Percentiles rank a stretch among this genome's conserved stretches.
Conservation (phyloP, 306 rosid genomes). For the Amphicarpaea edgeworthii region DNA sequence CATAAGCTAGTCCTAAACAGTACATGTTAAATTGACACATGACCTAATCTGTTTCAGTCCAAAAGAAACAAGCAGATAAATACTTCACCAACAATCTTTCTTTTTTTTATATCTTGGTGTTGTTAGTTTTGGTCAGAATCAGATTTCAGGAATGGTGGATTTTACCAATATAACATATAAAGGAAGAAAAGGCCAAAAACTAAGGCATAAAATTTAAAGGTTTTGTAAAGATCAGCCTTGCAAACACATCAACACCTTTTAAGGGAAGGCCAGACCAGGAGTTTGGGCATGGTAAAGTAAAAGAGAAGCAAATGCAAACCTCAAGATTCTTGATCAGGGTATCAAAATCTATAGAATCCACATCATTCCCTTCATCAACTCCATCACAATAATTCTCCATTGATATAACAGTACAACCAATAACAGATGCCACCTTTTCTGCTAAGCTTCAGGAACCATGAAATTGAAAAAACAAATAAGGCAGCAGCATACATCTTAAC, state of each 20-base stretch:
- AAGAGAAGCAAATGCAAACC: constrained; percentile 67
- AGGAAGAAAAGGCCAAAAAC: constrained; percentile 4
- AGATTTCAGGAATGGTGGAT: constrained; percentile 24
- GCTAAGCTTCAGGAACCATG: constrained; percentile 85
- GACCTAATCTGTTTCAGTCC: constrained; percentile 23
- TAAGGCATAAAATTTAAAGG: constrained; percentile 23
- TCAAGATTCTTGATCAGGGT: constrained; percentile 86
- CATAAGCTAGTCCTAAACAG: constrained; percentile 32
- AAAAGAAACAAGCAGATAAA: constrained; percentile 31
- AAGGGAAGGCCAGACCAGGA: constrained; percentile 29
- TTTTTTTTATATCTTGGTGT: background rate
- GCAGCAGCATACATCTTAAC: constrained; percentile 37
- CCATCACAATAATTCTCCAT: constrained; percentile 96
- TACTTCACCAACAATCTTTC: constrained; percentile 13
- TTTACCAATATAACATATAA: constrained; percentile 34
- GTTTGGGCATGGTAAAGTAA: constrained; percentile 35
- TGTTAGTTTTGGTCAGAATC: constrained; percentile 14
- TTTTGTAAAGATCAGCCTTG: constrained; percentile 11
- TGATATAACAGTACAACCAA: constrained; percentile 91
- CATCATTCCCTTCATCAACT: constrained; percentile 85
- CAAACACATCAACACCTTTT: constrained; percentile 24
- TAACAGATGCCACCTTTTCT: constrained; percentile 98
- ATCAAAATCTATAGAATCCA: constrained; percentile 80
- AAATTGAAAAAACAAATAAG: constrained; percentile 42
- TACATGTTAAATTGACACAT: constrained; percentile 14